A percentile compares a stretch with the other conserved stretches of the same genome.
phyloP scores from a whole-genome alignment of 2,329 filamentous ascomycete species.

The Fusarium austroafricanum region DNA sequence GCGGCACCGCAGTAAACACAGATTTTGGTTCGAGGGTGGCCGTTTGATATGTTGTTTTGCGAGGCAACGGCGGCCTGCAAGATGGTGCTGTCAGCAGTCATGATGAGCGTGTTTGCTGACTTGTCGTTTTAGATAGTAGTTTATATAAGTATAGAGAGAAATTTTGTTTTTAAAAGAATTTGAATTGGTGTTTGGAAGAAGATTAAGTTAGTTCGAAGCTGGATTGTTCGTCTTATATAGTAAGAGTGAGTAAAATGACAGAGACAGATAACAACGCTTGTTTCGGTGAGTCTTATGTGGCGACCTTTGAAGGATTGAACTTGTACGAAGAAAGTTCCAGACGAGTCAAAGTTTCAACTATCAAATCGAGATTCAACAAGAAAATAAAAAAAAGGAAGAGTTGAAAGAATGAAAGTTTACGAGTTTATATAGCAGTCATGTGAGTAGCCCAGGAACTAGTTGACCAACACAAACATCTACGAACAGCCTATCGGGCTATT shows the following conservation, averaged over 20 bases:
- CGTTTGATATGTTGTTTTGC: conserved; percentile 47
- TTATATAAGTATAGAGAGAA: background rate
- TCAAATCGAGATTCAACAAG: conserved; percentile 5
- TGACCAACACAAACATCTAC: conserved; percentile 9
- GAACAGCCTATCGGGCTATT: conserved; percentile 26
- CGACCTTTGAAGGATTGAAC: conserved; percentile 5
- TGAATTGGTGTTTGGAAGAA: background rate
- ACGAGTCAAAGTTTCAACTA: conserved; percentile 14
- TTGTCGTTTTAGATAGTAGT: background rate
- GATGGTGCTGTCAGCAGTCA: conserved; percentile 47
- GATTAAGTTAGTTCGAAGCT: background rate
- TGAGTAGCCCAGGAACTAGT: conserved; percentile 1
- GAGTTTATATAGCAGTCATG: conserved; percentile 31
- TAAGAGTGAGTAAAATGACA: conserved; percentile 14
- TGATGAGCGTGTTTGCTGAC: conserved; percentile 30
- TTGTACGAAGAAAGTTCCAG: conserved; percentile 15
- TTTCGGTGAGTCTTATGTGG: conserved; percentile 25
- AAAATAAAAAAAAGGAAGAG: conserved; percentile 1
- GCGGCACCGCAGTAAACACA: conserved; percentile 96
- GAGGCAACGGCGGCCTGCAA: conserved; percentile 23
- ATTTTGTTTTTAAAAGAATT: background rate
- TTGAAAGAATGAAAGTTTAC: background rate
- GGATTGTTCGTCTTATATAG: conserved; percentile 1
- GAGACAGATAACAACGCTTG: conserved; percentile 15
- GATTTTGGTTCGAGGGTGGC: conserved; percentile 70